Percentiles rank a stretch among this genome's conserved stretches.
Evolutionary conservation across 306 rosid species (phyloP).

Genomic region (Cyclanthera cordifolia): DNA sequence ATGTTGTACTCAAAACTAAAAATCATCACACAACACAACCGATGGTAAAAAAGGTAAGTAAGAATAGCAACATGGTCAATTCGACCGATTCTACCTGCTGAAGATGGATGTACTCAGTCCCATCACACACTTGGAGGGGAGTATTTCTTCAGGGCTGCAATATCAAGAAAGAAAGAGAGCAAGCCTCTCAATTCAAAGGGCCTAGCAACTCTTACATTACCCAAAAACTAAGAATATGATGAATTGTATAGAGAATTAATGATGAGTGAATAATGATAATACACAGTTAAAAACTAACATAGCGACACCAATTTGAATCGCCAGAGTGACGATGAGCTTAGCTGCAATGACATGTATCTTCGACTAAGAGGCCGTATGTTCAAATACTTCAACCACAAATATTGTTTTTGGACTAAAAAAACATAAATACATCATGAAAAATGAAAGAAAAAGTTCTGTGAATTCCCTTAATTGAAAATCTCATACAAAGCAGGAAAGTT

Average conservation of each 20-base stretch:
- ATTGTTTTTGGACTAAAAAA: too few species aligned
- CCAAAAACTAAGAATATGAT: not conserved
- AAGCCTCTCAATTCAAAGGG: not conserved
- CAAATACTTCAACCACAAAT: too few species aligned
- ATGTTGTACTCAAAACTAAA: not conserved
- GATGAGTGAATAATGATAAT: not conserved
- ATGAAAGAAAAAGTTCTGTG: not conserved
- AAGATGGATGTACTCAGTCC: constrained; percentile 8
- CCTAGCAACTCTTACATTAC: not conserved
- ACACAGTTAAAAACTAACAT: not conserved
- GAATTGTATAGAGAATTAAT: not conserved
- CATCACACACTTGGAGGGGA: not conserved
- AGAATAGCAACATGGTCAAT: not conserved
- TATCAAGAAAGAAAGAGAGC: not conserved
- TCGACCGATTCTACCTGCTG: constrained; percentile 8
- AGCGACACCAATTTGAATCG: too few species aligned
- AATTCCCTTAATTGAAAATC: not conserved
- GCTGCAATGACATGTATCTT: too few species aligned
- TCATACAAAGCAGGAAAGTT: constrained; percentile 2
- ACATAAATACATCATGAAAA: too few species aligned
- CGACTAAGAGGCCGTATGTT: too few species aligned
- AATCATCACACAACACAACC: constrained; percentile 6
- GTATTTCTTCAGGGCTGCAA: constrained; percentile 8
- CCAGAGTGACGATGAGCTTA: too few species aligned
- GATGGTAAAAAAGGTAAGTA: not conserved